A percentile compares a stretch with the other conserved stretches of the same genome.
phyloP scores from a whole-genome alignment of 495 filamentous ascomycete genomes.

The Xylaria longipes region DNA sequence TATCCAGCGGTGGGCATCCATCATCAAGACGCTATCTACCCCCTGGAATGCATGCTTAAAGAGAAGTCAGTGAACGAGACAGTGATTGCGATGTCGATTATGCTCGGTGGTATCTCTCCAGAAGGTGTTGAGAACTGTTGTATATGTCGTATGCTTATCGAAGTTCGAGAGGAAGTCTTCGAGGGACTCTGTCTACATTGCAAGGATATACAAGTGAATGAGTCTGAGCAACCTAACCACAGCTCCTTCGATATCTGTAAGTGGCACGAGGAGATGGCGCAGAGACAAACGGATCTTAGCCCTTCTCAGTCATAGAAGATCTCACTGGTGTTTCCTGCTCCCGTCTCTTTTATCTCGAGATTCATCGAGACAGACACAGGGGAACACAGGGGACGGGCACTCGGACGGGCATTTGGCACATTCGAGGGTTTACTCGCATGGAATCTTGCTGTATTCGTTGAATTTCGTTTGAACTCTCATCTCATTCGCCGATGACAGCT shows the following conservation, averaged over 20 bases:
- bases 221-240: not conserved
- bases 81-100: not conserved
- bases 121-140: not conserved
- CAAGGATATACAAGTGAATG: not conserved
- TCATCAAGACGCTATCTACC: not conserved
- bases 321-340: not conserved
- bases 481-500: not conserved
- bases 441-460: not conserved
- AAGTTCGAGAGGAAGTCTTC: not conserved
- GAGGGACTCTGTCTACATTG: constrained; percentile 3
- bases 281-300: not conserved
- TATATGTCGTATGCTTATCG: not conserved
- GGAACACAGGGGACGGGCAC: not conserved
- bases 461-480: not conserved
- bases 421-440: not conserved
- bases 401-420: not conserved
- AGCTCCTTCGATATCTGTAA: not conserved
- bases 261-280: not conserved
- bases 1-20: not conserved
- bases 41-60: not conserved
- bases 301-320: not conserved
- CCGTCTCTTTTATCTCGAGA: not conserved
- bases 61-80: not conserved
- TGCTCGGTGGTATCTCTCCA: not conserved
- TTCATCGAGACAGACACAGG: not conserved